Conservation (phyloP, 768 basidiomycete species). For the Termitomyces sp. region DNA sequence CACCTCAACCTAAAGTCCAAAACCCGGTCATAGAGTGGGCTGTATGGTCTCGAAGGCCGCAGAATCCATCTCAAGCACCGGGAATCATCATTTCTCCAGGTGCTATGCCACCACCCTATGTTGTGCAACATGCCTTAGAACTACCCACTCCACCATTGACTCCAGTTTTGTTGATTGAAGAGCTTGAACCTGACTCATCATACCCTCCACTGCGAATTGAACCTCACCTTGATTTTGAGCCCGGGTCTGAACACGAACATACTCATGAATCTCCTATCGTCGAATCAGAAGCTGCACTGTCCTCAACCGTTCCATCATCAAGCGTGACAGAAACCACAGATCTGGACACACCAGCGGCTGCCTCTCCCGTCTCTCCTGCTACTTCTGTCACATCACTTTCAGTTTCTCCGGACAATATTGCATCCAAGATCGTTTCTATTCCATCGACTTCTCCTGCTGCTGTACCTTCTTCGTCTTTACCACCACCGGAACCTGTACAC, state of each 20-base stretch:
- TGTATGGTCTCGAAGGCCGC: conserved; percentile 70
- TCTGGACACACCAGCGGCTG: conserved; percentile 43
- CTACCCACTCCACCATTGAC: conserved; percentile 46
- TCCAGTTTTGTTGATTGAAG: conserved; percentile 20
- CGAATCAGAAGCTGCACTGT: conserved; percentile 13
- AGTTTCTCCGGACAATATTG: conserved; percentile 31
- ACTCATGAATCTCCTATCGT: background rate
- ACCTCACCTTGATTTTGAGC: background rate
- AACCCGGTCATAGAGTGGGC: conserved; percentile 36
- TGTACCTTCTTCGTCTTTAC: conserved; percentile 2
- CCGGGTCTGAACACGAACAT: background rate
- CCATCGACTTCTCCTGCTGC: background rate
- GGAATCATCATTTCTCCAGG: conserved; percentile 65
- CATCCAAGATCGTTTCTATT: conserved; percentile 2
- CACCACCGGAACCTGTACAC: conserved; percentile 1
- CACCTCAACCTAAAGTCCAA: background rate
- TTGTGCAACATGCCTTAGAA: conserved; percentile 51
- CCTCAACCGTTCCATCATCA: conserved; percentile 36
- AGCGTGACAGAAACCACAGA: conserved; percentile 46
- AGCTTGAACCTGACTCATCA: background rate
- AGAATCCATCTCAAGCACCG: conserved; percentile 57
- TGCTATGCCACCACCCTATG: conserved; percentile 55
- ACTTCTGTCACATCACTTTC: conserved; percentile 43
- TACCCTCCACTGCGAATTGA: background rate
- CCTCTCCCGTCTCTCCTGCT: conserved; percentile 56